Percentiles rank a stretch among this genome's conserved stretches.
Conservation (phyloP, 768 basidiomycete species). For the Termitomyces sp. region DNA sequence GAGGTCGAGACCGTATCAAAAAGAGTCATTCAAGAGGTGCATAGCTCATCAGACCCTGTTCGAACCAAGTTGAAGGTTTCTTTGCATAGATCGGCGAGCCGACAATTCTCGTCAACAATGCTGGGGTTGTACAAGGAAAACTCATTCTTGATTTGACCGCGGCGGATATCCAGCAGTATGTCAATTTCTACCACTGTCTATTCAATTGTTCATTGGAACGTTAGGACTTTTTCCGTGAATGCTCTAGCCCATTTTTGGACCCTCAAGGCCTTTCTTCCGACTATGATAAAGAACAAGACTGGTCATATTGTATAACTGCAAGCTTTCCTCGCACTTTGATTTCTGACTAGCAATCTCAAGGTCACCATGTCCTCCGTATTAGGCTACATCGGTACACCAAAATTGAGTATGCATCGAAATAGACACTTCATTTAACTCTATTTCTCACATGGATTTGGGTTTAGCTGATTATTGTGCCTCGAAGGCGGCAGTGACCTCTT, state of each 20-base stretch:
- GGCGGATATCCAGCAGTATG: constrained; percentile 77
- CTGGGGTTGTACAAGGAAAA: constrained; percentile 91
- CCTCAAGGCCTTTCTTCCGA: constrained; percentile 88
- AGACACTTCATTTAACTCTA: not conserved
- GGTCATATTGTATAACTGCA: constrained; percentile 78
- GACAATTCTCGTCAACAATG: constrained; percentile 92
- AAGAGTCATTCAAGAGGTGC: constrained; percentile 73
- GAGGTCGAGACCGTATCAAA: constrained; percentile 77
- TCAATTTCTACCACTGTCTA: not conserved
- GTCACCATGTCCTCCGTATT: constrained; percentile 76
- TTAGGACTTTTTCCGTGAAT: constrained; percentile 88
- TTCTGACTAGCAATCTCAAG: constrained; percentile 31
- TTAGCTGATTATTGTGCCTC: constrained; percentile 88
- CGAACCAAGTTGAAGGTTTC: not conserved
- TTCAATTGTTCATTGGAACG: not conserved
- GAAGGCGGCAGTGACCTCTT: constrained; percentile 80
- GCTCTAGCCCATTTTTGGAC: constrained; percentile 89
- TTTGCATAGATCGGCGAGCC: constrained; percentile 71
- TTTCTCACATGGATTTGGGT: not conserved
- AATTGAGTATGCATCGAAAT: constrained; percentile 56
- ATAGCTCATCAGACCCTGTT: constrained; percentile 6
- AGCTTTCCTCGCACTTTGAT: not conserved
- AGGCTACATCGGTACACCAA: constrained; percentile 67
- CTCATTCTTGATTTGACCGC: constrained; percentile 73
- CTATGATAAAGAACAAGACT: constrained; percentile 68